Evolutionary conservation across 1,139 yeast species (phyloP), one percentile per base, ranked within the genome.

Genomic region (Spathaspora sp.): DNA sequence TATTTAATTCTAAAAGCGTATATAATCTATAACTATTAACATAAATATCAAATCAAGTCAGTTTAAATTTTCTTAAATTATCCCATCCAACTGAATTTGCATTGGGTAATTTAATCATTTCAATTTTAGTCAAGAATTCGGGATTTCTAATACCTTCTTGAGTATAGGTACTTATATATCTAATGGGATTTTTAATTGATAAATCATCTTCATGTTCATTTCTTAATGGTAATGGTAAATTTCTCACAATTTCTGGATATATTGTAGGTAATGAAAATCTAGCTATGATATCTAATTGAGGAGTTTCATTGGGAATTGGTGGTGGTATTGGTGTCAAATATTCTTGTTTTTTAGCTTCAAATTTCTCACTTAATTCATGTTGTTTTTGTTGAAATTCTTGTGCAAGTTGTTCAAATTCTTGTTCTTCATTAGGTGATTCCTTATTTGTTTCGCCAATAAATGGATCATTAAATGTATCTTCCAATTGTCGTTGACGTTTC

Each of bases 1-100:
- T n/a, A n/a, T n/a, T n/a, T n/a, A n/a, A n/a, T n/a, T n/a, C n/a
- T n/a, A n/a, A n/a, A n/a, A n/a, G n/a, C n/a, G n/a, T n/a, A n/a
- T n/a, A n/a, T n/a, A n/a, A n/a, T n/a, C n/a, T n/a, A n/a, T n/a
- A n/a, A n/a, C n/a, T n/a, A n/a, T n/a, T n/a, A n/a, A n/a, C n/a
- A n/a, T n/a, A n/a, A n/a, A n/a, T n/a, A n/a, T n/a, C n/a, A n/a
- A n/a, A 16, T 18, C 13, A 34, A 24, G 9, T 37, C 3, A 16
- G 26, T 10, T 61, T 61, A 50, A 64, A 74, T 54, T 70, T 72
- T 47, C 66, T 64, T 46, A 74, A 56, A 49, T 74, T 74, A 47
- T 73, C 79, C 80, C 79, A 74, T 2, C 74, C 80, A 42, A 74
- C 47, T n/a, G 71, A 60, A 50, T 74, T 74, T 20, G 76, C 67